Conservation (phyloP, 495 filamentous ascomycete genomes). For the Penicillium coffeae region DNA sequence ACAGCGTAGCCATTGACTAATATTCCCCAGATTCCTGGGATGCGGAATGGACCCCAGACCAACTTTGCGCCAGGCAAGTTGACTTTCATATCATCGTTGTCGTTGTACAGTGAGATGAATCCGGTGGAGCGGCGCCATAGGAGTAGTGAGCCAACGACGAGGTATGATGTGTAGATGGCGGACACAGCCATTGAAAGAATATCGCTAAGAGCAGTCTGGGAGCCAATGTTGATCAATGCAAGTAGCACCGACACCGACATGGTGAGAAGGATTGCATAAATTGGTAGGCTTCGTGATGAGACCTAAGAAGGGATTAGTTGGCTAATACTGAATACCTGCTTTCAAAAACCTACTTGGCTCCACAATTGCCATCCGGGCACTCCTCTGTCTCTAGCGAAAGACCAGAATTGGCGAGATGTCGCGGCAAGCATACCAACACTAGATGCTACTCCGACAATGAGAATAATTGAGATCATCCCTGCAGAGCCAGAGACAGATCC, state of each 20-base stretch:
- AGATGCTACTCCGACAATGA: conserved; percentile 37
- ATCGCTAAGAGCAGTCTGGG: conserved; percentile 36
- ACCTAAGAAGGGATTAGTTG: conserved; percentile 1
- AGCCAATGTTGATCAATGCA: conserved; percentile 43
- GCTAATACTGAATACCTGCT: neutral
- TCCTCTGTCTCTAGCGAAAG: conserved; percentile 20
- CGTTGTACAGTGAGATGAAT: conserved; percentile 13
- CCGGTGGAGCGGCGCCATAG: conserved; percentile 35
- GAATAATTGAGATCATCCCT: conserved; percentile 43
- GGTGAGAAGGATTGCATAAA: conserved; percentile 29
- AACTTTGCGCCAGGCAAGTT: conserved; percentile 24
- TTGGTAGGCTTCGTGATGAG: conserved; percentile 8
- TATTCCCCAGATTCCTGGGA: conserved; percentile 42
- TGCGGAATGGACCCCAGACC: conserved; percentile 47
- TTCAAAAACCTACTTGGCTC: neutral
- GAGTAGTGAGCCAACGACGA: conserved; percentile 28
- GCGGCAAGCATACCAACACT: conserved; percentile 46
- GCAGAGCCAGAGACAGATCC: conserved; percentile 38
- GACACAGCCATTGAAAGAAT: conserved; percentile 40
- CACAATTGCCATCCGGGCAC: conserved; percentile 5
- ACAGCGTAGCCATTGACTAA: conserved; percentile 40
- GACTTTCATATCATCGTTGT: conserved; percentile 12
- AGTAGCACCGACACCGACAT: conserved; percentile 27
- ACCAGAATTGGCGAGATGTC: conserved; percentile 51
- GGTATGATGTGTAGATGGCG: conserved; percentile 38